Percentiles rank a stretch among this genome's conserved stretches.
phyloP scores from a whole-genome alignment of 306 rosid species.

The Begonia fuchsioides region DNA sequence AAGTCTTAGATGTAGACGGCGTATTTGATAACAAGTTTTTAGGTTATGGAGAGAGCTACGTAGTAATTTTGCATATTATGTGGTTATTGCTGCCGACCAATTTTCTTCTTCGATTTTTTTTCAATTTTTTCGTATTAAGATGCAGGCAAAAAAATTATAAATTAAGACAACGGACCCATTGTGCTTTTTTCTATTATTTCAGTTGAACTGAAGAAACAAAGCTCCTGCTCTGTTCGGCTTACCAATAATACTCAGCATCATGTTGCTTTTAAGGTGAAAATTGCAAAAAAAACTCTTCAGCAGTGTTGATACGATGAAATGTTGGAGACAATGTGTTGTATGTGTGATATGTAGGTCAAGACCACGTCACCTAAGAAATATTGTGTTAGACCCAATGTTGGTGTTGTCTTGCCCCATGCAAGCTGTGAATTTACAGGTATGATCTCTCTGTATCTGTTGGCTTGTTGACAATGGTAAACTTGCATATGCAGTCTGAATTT shows the following conservation, averaged over 20 bases:
- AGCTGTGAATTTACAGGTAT: constrained; percentile 60
- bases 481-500: no score
- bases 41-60: no score
- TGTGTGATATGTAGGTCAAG: constrained; percentile 47
- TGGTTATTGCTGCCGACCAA: no score
- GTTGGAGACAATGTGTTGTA: background rate
- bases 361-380: constrained; percentile 90
- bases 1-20: constrained; percentile 12
- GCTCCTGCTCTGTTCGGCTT: constrained; percentile 57
- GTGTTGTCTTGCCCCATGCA: constrained; percentile 55
- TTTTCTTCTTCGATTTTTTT: no score
- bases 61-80: no score
- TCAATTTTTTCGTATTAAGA: no score
- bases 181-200: constrained; percentile 1
- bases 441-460: background rate
- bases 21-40: no score
- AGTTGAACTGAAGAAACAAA: constrained; percentile 85
- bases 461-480: no score
- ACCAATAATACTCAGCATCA: constrained; percentile 35
- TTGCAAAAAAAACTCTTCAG: background rate
- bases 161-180: no score
- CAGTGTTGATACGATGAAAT: background rate
- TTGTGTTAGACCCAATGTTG: constrained; percentile 84
- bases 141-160: no score
- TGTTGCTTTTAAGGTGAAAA: constrained; percentile 75